Base-by-base conservation (phyloP, 495 filamentous ascomycete species). In the Xylaria curta region DNA sequence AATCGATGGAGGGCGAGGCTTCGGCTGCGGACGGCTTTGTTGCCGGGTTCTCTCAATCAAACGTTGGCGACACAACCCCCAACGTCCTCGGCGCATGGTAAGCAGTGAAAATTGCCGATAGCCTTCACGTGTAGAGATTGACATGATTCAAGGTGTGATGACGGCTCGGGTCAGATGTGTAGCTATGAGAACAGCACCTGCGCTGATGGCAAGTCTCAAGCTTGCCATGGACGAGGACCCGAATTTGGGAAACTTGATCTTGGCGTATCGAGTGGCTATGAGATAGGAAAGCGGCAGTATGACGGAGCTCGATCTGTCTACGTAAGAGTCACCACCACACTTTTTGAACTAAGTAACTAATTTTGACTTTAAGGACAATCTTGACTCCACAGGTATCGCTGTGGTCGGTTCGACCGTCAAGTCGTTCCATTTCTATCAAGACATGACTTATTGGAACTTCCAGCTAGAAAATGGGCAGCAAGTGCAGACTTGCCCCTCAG, bases 31-130 rank as follows among this genome's bases (percentile, higher is more conserved):
- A 84, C 3, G 86, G 87, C 28, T 97, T 94, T 73, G 92, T 99
- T 19, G 93, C 96, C 9, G 96, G 93, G 0, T 99, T 99, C 78
- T 95, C 93, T 3, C 95, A 98, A 80, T 89, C 94, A 5, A 99
- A 94, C 76, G 94, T 97, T 59, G 96, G 96, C 24, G 96, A 99
- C 75, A 97, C 94, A 2, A 91, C 89, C 12, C 96, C 96, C 21
- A 99, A 99, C 76, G 87, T 93, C 9, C 82, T 92, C 0, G 96
- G 96, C 8, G 91, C 91, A n/a, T 93, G 86, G 83, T 79, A 64
- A 75, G 72, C 13, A 46, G 19, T 21, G 13, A 24, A 46, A 38
- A 15, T 10, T 31, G 7, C 56, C n/a, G 10, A 49, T 46, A 28
- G 36, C 12, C 3, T 12, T 62, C 42, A 21, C 21, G 2, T 24